Evolutionary conservation across 495 filamentous ascomycete species (phyloP).

Genomic region (Trichoderma erinaceum): DNA sequence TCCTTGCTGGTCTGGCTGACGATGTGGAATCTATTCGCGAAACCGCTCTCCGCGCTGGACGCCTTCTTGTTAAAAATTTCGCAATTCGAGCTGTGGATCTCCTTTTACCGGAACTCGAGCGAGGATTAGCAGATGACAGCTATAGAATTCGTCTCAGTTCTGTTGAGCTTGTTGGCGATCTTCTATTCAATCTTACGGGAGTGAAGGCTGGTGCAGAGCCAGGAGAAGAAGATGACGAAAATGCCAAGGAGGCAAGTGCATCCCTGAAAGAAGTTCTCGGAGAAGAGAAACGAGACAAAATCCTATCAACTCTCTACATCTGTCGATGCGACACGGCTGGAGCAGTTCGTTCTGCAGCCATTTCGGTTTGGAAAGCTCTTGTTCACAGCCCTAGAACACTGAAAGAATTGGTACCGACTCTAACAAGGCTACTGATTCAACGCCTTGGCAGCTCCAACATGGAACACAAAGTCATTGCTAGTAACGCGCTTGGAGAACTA

Average conservation of each 20-base stretch:
- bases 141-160: constrained; percentile 96
- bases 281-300: constrained; percentile 90
- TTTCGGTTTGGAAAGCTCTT: constrained; percentile 93
- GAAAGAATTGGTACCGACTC: constrained; percentile 89
- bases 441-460: constrained; percentile 91
- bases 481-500: constrained; percentile 90
- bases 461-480: constrained; percentile 97
- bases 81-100: constrained; percentile 90
- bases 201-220: constrained; percentile 79
- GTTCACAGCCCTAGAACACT: constrained; percentile 88
- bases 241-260: constrained; percentile 74
- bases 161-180: constrained; percentile 92
- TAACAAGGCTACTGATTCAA: constrained; percentile 90
- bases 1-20: constrained; percentile 88
- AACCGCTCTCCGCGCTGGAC: constrained; percentile 84
- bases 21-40: constrained; percentile 94
- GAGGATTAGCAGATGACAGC: constrained; percentile 89
- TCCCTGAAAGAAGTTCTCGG: constrained; percentile 90
- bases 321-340: constrained; percentile 96
- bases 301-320: constrained; percentile 91
- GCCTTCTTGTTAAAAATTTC: constrained; percentile 95
- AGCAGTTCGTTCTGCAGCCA: constrained; percentile 81
- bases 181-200: constrained; percentile 96
- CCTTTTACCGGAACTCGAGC: constrained; percentile 87
- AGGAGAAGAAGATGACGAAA: constrained; percentile 62